phyloP scores from a whole-genome alignment of 306 rosid genomes.

The Lathyrus tuberosus region DNA sequence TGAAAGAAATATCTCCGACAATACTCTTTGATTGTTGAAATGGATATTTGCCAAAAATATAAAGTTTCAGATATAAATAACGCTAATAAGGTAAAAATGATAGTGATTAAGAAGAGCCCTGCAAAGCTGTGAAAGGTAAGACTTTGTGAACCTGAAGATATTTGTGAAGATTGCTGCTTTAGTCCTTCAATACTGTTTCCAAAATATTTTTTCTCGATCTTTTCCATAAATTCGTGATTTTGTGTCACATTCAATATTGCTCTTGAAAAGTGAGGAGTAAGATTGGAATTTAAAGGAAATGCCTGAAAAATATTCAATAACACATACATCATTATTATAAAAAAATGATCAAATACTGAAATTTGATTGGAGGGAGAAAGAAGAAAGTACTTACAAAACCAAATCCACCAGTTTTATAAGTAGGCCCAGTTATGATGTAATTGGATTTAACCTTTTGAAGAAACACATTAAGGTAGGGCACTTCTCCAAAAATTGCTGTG shows the following conservation, averaged over 20 bases:
- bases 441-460: conserved; percentile 25
- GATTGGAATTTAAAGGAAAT: conserved; percentile 33
- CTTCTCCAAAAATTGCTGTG: conserved; percentile 38
- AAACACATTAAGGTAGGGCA: conserved; percentile 33
- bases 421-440: conserved; percentile 39
- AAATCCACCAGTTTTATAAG: conserved; percentile 37
- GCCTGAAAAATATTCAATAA: not conserved
- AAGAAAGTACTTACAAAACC: conserved; percentile 41
- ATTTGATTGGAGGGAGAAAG: no score
- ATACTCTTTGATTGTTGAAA: not conserved
- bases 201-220: conserved; percentile 32
- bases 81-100: conserved; percentile 25
- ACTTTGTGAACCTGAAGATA: conserved; percentile 5
- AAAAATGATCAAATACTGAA: no score
- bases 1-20: not conserved
- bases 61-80: not conserved
- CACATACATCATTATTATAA: no score
- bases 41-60: not conserved
- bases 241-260: conserved; percentile 40
- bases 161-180: not conserved
- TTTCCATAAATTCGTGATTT: conserved; percentile 20
- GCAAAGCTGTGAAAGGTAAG: conserved; percentile 36
- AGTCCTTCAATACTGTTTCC: conserved; percentile 5
- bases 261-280: conserved; percentile 36
- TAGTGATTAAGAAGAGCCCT: conserved; percentile 38